phyloP scores from a whole-genome alignment of 192 early-diverging fungal species.

The Coemansia sp. region DNA sequence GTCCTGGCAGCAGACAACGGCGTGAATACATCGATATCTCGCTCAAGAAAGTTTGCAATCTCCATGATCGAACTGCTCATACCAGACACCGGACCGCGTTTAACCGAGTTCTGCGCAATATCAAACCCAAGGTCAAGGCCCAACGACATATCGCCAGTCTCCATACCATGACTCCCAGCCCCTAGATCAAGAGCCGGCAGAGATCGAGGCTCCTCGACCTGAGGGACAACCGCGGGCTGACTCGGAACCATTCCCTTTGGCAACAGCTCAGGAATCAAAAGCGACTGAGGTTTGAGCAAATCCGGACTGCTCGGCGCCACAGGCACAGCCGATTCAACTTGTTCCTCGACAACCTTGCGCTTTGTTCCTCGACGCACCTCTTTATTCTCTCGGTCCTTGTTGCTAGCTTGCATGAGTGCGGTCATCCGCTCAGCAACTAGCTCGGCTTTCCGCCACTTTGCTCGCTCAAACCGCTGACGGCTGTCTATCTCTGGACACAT shows the following conservation, averaged over 20 bases:
- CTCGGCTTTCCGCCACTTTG: slow-evolving; percentile 25
- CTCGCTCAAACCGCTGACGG: slow-evolving; percentile 4
- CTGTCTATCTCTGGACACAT: slow-evolving; percentile 34
- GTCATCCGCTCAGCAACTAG: slow-evolving; percentile 23
- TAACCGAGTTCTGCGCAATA: slow-evolving; percentile 17
- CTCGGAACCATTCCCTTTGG: slow-evolving; percentile 36
- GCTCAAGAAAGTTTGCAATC: slow-evolving; percentile 41
- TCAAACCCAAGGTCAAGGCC: slow-evolving; percentile 45
- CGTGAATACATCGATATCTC: slow-evolving; percentile 47
- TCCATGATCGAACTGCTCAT: slow-evolving; percentile 29
- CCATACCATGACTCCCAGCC: not conserved
- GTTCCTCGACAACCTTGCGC: slow-evolving; percentile 11
- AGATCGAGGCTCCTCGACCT: not conserved
- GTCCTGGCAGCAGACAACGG: slow-evolving; percentile 9
- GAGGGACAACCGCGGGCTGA: not conserved
- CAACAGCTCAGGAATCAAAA: slow-evolving; percentile 46
- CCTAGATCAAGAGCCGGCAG: not conserved
- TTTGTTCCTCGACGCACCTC: slow-evolving; percentile 3
- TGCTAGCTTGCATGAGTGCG: slow-evolving; percentile 28
- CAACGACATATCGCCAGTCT: slow-evolving; percentile 4
- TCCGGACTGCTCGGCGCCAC: slow-evolving; percentile 17
- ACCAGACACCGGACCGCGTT: not conserved
- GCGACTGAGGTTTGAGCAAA: slow-evolving; percentile 34
- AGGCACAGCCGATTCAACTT: not conserved
- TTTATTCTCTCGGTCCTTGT: not conserved